Conservation (phyloP, 495 filamentous ascomycete species). For the Tetracladium setigerum region DNA sequence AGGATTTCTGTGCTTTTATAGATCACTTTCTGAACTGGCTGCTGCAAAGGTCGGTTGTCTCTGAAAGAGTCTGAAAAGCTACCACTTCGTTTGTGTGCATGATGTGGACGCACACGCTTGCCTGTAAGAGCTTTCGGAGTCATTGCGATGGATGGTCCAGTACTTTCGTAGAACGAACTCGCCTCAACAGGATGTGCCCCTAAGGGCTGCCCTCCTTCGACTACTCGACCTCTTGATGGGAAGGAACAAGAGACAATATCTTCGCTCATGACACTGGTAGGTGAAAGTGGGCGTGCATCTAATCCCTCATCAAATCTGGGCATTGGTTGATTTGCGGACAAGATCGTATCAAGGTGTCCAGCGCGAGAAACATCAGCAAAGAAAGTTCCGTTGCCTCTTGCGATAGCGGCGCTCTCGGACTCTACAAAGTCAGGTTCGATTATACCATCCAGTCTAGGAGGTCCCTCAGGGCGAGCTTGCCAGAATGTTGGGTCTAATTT, state of each 20-base stretch:
- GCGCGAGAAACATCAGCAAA: slow-evolving; percentile 40
- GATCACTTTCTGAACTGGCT: slow-evolving; percentile 38
- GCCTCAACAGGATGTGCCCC: slow-evolving; percentile 56
- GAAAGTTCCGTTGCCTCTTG: slow-evolving; percentile 29
- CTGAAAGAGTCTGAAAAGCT: slow-evolving; percentile 78
- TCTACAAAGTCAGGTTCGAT: slow-evolving; percentile 29
- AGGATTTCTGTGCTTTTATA: slow-evolving; percentile 48
- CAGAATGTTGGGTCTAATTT: slow-evolving; percentile 39
- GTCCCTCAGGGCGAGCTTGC: slow-evolving; percentile 28
- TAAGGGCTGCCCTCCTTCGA: slow-evolving; percentile 27
- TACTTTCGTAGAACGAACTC: slow-evolving; percentile 34
- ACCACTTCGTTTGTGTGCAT: slow-evolving; percentile 40
- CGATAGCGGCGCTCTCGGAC: slow-evolving; percentile 19
- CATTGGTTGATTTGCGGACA: background rate
- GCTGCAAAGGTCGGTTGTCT: slow-evolving; percentile 55
- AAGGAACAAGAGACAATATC: slow-evolving; percentile 79
- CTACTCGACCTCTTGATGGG: slow-evolving; percentile 50
- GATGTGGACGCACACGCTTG: slow-evolving; percentile 38
- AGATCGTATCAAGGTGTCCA: slow-evolving; percentile 25
- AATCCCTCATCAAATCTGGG: no score
- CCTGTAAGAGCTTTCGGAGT: slow-evolving; percentile 45
- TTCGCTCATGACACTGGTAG: slow-evolving; percentile 43
- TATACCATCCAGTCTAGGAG: slow-evolving; percentile 32
- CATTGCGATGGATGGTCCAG: slow-evolving; percentile 29
- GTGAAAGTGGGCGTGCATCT: slow-evolving; percentile 28